These are phyloP conservation scores for Vanrija humicola DNA, from an alignment of 1,284 basidiomycete species.

Conservation along the genomic window DNA sequence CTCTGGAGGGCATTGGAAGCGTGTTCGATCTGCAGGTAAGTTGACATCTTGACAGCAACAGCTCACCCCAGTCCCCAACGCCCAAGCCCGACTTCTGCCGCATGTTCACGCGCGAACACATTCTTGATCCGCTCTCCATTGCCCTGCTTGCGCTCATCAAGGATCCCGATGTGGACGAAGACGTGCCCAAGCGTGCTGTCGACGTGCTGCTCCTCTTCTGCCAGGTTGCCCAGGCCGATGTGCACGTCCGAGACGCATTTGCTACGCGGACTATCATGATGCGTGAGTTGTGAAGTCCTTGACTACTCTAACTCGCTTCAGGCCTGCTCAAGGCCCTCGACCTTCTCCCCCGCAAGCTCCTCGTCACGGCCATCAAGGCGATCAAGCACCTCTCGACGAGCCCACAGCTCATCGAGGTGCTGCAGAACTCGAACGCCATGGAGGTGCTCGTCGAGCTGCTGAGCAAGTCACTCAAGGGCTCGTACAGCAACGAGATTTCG, in stretches of 20 bases:
- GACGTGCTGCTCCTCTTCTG: constrained; percentile 89
- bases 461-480: constrained; percentile 72
- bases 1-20: constrained; percentile 87
- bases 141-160: constrained; percentile 84
- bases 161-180: constrained; percentile 61
- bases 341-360: constrained; percentile 72
- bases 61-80: constrained; percentile 65
- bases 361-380: constrained; percentile 86
- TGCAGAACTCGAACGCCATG: constrained; percentile 94
- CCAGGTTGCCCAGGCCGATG: constrained; percentile 90
- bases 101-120: constrained; percentile 93
- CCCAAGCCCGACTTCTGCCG: constrained; percentile 97
- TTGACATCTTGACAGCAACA: neutral
- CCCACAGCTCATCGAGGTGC: constrained; percentile 77
- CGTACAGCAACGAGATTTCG: constrained; percentile 82
- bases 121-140: constrained; percentile 85
- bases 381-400: constrained; percentile 96
- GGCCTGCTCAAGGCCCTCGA: constrained; percentile 80
- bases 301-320: constrained; percentile 37
- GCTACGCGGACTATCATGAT: constrained; percentile 83
- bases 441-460: constrained; percentile 82
- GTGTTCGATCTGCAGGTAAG: constrained; percentile 79
- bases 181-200: constrained; percentile 82
- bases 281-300: constrained; percentile 57
- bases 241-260: constrained; percentile 83